A percentile compares a stretch with the other conserved stretches of the same genome.
These are phyloP conservation scores for Botrytis deweyae DNA, from an alignment of 2,329 filamentous ascomycete species.

Conservation along the genomic window DNA sequence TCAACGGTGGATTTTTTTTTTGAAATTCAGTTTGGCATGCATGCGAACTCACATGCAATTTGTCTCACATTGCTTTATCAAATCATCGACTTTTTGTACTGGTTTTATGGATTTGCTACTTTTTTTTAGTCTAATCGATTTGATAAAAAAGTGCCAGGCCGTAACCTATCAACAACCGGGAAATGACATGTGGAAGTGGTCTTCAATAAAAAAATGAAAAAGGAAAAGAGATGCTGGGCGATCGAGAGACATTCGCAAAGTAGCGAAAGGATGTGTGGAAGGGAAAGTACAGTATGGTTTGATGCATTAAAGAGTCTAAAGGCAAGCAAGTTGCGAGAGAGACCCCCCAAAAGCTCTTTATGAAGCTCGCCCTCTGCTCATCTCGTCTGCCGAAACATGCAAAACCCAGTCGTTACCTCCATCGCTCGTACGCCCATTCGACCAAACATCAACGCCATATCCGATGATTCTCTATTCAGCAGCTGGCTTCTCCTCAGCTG, in stretches of 20 bases:
- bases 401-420: constrained; percentile 35
- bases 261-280: constrained; percentile 28
- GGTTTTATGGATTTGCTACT: constrained; percentile 36
- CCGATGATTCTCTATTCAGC: constrained; percentile 37
- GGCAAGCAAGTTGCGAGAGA: constrained; percentile 37
- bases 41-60: not conserved
- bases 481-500: constrained; percentile 40
- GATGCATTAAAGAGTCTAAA: constrained; percentile 39
- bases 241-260: constrained; percentile 14
- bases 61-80: not conserved
- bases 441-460: constrained; percentile 39
- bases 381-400: constrained; percentile 37
- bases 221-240: constrained; percentile 16
- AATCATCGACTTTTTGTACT: constrained; percentile 1
- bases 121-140: constrained; percentile 37
- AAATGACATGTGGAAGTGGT: constrained; percentile 19
- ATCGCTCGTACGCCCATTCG: constrained; percentile 35
- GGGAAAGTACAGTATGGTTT: constrained; percentile 34
- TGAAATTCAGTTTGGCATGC: not conserved
- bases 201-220: constrained; percentile 25
- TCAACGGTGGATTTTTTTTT: not conserved
- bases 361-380: constrained; percentile 31
- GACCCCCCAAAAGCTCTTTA: constrained; percentile 36
- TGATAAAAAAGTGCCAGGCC: constrained; percentile 26
- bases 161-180: constrained; percentile 22